Base-by-base conservation (phyloP, 1,139 yeast genomes). In the Wickerhamomyces sp. region DNA sequence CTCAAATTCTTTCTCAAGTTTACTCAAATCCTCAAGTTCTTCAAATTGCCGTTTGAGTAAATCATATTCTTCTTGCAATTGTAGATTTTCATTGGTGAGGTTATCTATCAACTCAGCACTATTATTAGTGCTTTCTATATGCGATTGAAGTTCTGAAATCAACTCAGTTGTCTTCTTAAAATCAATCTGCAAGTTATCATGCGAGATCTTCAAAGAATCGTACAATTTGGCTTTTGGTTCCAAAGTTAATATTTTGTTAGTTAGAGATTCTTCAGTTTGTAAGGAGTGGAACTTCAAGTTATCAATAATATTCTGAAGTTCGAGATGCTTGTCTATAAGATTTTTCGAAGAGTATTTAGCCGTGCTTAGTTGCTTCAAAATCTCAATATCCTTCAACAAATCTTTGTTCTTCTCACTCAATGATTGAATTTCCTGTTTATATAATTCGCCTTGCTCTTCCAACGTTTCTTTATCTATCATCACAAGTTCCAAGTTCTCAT, bases 1-100 rank as follows among this genome's bases (percentile, higher is more conserved):
- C 44, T 84, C 92, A n/a, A 86, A 63, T 46, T 81, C 81, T 39
- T 68, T 74, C 43, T 79, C 82, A 15, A 85, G 59, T 33, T 72
- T 77, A 43, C 74, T 78, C 18, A 84, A 57, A 40, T 79, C 80
- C 37, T 74, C 80, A 29, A 82, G 63, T 43, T 85, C 89, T 5
- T 66, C 66, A 2, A 82, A 63, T 0, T 76, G 68, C 2, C 46
- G 54, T 33, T 67, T 61, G 29, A 80, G 59, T 15, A 55, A 56
- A 2, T 54, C 53, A 14, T 78, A 63, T 37, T 70, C 63, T 18
- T 60, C 64, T 10, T 53, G 55, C 18, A 81, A 61, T 17, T 61
- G 68, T 13, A 74, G 63, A 48, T 83, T 84, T 45, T 80, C 72
- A 7, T 65, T 60, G 0, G 83, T 76, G 37, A 84, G 61, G 20